Evolutionary conservation across 2,329 filamentous ascomycete species (phyloP).

Genomic region (Penicillium sp.): DNA sequence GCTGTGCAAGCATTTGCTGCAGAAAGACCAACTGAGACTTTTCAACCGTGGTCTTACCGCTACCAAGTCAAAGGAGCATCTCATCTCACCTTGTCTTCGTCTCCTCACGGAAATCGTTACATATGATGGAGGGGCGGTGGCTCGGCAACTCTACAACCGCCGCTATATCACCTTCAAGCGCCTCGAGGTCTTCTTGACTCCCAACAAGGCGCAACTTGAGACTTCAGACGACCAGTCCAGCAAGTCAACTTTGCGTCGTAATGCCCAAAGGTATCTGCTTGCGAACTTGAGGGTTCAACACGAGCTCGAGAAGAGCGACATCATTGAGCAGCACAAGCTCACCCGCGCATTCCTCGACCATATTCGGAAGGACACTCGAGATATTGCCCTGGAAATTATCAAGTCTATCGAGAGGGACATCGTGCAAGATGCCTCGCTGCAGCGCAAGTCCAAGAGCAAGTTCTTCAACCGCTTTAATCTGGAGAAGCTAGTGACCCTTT

Average conservation of each 20-base stretch:
- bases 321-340: slow-evolving; percentile 72
- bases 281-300: slow-evolving; percentile 76
- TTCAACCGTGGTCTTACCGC: slow-evolving; percentile 75
- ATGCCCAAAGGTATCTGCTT: slow-evolving; percentile 77
- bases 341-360: slow-evolving; percentile 70
- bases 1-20: slow-evolving; percentile 77
- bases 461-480: slow-evolving; percentile 74
- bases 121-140: slow-evolving; percentile 80
- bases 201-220: slow-evolving; percentile 55
- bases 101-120: slow-evolving; percentile 80
- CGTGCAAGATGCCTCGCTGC: slow-evolving; percentile 70
- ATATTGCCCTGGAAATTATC: slow-evolving; percentile 72
- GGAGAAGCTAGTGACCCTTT: slow-evolving; percentile 68
- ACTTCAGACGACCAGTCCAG: slow-evolving; percentile 62
- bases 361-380: slow-evolving; percentile 73
- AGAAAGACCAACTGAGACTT: slow-evolving; percentile 76
- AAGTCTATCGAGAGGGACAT: slow-evolving; percentile 67
- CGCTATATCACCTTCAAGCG: slow-evolving; percentile 77
- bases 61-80: slow-evolving; percentile 77
- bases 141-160: slow-evolving; percentile 72
- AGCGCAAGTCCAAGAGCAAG: slow-evolving; percentile 70
- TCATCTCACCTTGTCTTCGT: slow-evolving; percentile 84
- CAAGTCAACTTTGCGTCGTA: slow-evolving; percentile 76
- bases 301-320: slow-evolving; percentile 72
- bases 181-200: slow-evolving; percentile 74